phyloP scores from a whole-genome alignment of 495 filamentous ascomycete genomes.

The Lasiosphaeris hirsuta region DNA sequence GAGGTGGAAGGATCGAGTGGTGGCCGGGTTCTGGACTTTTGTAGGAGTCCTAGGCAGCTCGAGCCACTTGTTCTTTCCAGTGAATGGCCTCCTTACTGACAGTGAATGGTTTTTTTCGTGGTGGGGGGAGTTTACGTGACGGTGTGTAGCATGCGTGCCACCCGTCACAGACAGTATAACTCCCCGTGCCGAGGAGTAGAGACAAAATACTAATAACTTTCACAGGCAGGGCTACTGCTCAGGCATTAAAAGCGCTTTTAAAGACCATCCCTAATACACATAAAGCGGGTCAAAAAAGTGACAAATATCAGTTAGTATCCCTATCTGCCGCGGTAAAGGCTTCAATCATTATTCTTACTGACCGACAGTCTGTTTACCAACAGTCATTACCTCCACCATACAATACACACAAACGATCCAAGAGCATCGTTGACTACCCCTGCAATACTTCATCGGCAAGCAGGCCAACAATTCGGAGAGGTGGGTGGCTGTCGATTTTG shows the following conservation, averaged over 20 bases:
- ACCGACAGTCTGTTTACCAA: neutral
- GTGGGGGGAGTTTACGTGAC: no score
- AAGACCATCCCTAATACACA: neutral
- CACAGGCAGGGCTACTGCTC: neutral
- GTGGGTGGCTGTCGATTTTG: no score
- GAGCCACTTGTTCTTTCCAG: no score
- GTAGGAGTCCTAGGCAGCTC: no score
- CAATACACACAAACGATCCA: neutral
- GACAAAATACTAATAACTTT: neutral
- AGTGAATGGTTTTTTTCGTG: no score
- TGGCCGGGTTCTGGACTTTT: no score
- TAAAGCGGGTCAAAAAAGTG: neutral
- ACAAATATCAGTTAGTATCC: neutral
- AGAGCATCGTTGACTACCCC: neutral
- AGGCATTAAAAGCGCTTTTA: neutral
- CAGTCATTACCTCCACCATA: neutral
- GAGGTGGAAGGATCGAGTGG: no score
- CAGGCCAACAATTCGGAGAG: neutral
- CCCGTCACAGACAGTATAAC: no score
- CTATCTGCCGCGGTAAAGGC: no score
- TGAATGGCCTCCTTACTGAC: no score
- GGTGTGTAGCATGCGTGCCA: no score
- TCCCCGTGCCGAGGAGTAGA: no score
- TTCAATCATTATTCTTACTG: neutral
- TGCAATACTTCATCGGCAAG: slow-evolving; percentile 1